Evolutionary conservation across 2,329 filamentous ascomycete species (phyloP).

Genomic region (Diatrype stigma): DNA sequence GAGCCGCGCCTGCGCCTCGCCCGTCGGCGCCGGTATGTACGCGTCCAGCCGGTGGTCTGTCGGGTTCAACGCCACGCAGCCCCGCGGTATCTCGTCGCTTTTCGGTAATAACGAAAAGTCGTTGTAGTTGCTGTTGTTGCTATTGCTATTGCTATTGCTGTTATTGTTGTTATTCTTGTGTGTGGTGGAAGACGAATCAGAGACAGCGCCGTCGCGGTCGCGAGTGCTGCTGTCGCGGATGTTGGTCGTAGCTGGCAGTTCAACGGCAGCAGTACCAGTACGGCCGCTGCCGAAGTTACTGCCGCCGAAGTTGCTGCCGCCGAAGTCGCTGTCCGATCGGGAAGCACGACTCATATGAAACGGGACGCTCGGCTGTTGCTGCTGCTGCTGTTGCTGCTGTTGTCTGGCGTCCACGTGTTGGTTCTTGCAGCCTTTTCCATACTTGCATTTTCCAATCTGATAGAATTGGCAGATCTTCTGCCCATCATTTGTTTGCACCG

Average conservation of each 20-base stretch:
- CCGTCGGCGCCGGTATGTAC: constrained; percentile 17
- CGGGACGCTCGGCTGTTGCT: no score
- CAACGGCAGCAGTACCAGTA: no score
- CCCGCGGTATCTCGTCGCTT: constrained; percentile 22
- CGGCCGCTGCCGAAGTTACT: constrained; percentile 4
- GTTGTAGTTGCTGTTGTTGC: no score
- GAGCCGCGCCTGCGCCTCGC: constrained; percentile 14
- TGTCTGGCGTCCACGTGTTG: constrained; percentile 15
- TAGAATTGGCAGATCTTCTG: constrained; percentile 24
- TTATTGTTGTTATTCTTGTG: no score
- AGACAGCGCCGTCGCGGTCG: background rate
- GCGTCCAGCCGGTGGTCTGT: constrained; percentile 25
- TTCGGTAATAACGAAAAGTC: constrained; percentile 14
- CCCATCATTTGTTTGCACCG: constrained; percentile 10
- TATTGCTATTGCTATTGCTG: no score
- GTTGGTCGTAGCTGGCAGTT: no score
- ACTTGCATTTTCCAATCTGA: constrained; percentile 25
- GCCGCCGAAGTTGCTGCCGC: no score
- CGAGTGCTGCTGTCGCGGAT: no score
- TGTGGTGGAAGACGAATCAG: constrained; percentile 1
- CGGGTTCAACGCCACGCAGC: constrained; percentile 23
- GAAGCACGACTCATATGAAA: no score
- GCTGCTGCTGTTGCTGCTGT: no score
- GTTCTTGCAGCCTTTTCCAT: constrained; percentile 24
- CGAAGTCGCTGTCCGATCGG: no score